Evolutionary conservation across 495 filamentous ascomycete species (phyloP).

Genomic region (Elasticomyces elasticus): DNA sequence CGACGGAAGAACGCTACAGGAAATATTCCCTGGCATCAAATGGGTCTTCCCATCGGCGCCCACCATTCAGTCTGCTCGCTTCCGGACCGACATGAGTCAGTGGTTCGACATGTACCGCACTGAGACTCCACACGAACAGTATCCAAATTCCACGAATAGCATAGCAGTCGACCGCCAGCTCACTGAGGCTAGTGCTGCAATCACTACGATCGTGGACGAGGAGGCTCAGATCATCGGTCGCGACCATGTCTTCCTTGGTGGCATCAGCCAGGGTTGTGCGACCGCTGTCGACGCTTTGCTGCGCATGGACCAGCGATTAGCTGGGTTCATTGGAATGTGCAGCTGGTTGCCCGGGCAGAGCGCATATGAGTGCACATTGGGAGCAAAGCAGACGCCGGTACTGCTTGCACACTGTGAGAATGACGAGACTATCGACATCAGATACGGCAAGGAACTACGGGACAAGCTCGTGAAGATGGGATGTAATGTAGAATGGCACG

Average conservation of each 20-base stretch:
- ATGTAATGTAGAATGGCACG: slow-evolving; percentile 15
- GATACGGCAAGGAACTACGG: slow-evolving; percentile 11
- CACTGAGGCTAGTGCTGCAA: neutral
- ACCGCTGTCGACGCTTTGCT: slow-evolving; percentile 20
- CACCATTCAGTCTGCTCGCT: slow-evolving; percentile 10
- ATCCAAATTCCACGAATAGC: slow-evolving; percentile 12
- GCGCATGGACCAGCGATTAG: neutral
- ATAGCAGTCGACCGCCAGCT: too few relatives aligned
- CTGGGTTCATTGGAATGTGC: slow-evolving; percentile 23
- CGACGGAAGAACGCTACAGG: slow-evolving; percentile 12
- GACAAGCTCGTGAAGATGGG: slow-evolving; percentile 12
- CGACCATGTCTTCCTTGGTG: slow-evolving; percentile 19
- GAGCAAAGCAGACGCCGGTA: slow-evolving; percentile 10
- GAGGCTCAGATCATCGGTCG: slow-evolving; percentile 11
- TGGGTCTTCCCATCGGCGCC: slow-evolving; percentile 19
- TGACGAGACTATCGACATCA: slow-evolving; percentile 19
- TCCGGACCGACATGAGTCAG: slow-evolving; percentile 15
- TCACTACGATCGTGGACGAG: slow-evolving; percentile 1
- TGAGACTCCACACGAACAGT: slow-evolving; percentile 12
- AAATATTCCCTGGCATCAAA: slow-evolving; percentile 22
- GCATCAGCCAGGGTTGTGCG: slow-evolving; percentile 27
- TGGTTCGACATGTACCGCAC: slow-evolving; percentile 27
- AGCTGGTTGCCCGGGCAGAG: slow-evolving; percentile 21
- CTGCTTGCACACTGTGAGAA: slow-evolving; percentile 18
- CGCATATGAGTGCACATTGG: neutral